Evolutionary conservation across 371 early-diverging fungal species (phyloP).

Genomic region (Mortierella sp.): DNA sequence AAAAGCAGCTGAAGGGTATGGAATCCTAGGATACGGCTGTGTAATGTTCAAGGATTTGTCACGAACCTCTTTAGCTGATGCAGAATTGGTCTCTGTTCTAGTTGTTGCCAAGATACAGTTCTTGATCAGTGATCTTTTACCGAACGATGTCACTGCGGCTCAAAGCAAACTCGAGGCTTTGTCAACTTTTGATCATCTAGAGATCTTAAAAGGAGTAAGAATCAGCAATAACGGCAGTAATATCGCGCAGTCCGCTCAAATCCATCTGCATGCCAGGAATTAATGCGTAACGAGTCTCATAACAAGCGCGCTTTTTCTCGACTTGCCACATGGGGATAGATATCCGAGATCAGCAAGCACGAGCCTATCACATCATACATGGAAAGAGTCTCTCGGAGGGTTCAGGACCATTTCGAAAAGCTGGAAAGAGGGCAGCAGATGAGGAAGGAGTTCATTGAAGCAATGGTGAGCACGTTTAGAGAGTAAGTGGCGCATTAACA

Average conservation of each 20-base stretch:
- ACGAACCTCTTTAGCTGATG: not conserved
- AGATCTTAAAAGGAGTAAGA: constrained; percentile 32
- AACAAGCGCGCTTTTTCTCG: too few species aligned
- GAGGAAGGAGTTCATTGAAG: constrained; percentile 33
- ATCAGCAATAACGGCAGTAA: not conserved
- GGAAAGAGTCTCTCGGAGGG: constrained; percentile 12
- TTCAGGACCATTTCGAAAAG: constrained; percentile 24
- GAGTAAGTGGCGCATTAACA: constrained; percentile 10
- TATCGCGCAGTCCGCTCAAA: not conserved
- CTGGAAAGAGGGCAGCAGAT: constrained; percentile 6
- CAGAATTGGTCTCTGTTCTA: not conserved
- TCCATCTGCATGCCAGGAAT: too few species aligned
- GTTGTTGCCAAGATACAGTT: constrained; percentile 47
- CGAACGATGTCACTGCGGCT: constrained; percentile 31
- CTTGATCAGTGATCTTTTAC: constrained; percentile 34
- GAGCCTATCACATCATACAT: constrained; percentile 31
- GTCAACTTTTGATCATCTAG: constrained; percentile 24
- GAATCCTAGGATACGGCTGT: not conserved
- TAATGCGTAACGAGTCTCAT: too few species aligned
- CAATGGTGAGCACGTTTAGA: constrained; percentile 14
- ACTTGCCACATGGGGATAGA: constrained; percentile 8
- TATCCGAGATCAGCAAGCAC: constrained; percentile 23
- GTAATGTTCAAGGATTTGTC: not conserved
- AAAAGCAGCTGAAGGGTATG: constrained; percentile 30
- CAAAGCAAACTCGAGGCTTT: constrained; percentile 39